Evolutionary conservation across 139 green algal genomes (phyloP).

Genomic region (Chlamydomonas sp.): DNA sequence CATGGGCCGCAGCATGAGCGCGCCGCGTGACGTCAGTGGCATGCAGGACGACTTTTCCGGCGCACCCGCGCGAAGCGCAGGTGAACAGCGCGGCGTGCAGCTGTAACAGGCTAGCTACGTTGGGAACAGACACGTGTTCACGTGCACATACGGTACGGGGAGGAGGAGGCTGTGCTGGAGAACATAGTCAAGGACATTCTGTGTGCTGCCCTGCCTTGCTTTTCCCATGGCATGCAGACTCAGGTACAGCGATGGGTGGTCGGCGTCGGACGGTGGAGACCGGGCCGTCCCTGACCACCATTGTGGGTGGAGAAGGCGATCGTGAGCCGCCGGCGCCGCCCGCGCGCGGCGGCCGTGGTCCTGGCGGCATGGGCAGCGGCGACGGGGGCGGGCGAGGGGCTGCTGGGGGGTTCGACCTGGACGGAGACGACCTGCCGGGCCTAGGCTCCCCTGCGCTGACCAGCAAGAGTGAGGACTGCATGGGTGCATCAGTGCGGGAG

Average conservation of each 20-base stretch:
- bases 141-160: no score
- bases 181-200: no score
- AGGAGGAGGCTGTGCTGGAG: no score
- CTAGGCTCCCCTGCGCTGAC: constrained; percentile 7
- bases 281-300: neutral
- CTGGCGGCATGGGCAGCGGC: neutral
- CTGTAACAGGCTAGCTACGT: no score
- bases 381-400: no score
- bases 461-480: constrained; percentile 27
- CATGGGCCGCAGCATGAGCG: neutral
- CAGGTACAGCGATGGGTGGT: neutral
- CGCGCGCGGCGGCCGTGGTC: neutral
- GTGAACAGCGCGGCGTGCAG: neutral
- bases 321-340: neutral
- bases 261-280: neutral
- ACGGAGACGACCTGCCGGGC: constrained; percentile 34
- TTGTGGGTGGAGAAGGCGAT: neutral
- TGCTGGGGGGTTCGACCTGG: neutral
- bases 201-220: neutral
- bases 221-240: neutral
- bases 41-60: neutral
- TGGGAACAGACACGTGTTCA: no score
- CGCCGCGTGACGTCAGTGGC: neutral
- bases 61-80: neutral
- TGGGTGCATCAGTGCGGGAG: neutral